Evolutionary conservation across 1,284 basidiomycete species (phyloP).

Genomic region (Anthracocystis setariae): DNA sequence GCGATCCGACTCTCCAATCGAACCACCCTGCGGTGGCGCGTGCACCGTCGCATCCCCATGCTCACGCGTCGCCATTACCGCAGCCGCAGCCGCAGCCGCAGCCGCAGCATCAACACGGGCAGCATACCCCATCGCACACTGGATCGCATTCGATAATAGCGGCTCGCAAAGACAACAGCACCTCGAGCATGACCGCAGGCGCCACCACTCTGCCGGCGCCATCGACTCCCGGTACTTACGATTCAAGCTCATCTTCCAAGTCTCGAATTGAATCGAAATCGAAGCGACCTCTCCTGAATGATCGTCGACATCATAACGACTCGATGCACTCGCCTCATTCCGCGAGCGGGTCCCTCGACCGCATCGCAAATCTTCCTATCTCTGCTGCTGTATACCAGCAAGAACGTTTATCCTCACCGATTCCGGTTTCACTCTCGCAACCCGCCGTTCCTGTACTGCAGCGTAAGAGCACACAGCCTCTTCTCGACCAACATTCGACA

Average conservation of each 20-base stretch:
- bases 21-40: conserved; percentile 1
- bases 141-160: neutral
- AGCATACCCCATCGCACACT: conserved; percentile 1
- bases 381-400: neutral
- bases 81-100: too few species aligned
- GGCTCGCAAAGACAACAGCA: neutral
- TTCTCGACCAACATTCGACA: too few species aligned
- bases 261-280: neutral
- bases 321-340: neutral
- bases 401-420: neutral
- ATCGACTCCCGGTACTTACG: neutral
- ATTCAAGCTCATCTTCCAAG: neutral
- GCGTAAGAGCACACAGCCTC: too few species aligned
- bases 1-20: neutral
- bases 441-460: too few species aligned
- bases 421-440: too few species aligned
- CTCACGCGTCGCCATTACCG: conserved; percentile 10
- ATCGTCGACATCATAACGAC: neutral
- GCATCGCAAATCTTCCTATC: conserved; percentile 13
- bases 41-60: neutral
- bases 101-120: neutral
- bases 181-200: too few species aligned
- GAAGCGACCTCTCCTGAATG: neutral
- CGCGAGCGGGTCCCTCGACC: conserved; percentile 16
- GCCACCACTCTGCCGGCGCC: too few species aligned